These are phyloP conservation scores for Cucurbita maxima DNA, from an alignment of 306 rosid species.

Conservation along the genomic window DNA sequence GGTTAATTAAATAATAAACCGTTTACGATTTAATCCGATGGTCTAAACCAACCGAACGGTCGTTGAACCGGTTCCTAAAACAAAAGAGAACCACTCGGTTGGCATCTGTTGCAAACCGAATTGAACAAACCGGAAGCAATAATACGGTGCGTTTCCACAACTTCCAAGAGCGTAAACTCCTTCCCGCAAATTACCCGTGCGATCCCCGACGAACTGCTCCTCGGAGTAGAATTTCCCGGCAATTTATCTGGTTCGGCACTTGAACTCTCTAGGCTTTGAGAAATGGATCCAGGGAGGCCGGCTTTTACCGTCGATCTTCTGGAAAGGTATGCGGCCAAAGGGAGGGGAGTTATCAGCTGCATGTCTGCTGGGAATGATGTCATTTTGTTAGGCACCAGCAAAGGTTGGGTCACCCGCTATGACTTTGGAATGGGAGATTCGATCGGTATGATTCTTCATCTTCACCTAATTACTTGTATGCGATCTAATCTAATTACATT, in stretches of 20 bases:
- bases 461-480: background rate
- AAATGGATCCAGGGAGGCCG: slow-evolving; percentile 78
- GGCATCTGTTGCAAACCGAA: background rate
- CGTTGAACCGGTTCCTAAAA: background rate
- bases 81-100: background rate
- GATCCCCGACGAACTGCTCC: background rate
- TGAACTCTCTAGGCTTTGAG: background rate
- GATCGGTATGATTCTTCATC: slow-evolving; percentile 24
- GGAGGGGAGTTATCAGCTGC: slow-evolving; percentile 75
- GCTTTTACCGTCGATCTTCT: slow-evolving; percentile 89
- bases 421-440: slow-evolving; percentile 91
- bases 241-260: background rate
- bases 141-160: background rate
- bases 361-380: slow-evolving; percentile 92
- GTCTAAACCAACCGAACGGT: background rate
- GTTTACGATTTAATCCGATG: too few species aligned
- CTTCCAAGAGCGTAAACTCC: background rate
- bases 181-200: background rate
- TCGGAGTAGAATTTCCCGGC: background rate
- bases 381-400: slow-evolving; percentile 79
- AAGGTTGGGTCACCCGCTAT: slow-evolving; percentile 91
- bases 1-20: too few species aligned
- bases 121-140: background rate
- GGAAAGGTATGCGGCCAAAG: slow-evolving; percentile 82
- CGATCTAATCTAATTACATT: background rate